These are phyloP conservation scores for Skeletonema costatum DNA, from an alignment of 108 stramenopile genomes.

Conservation along the genomic window DNA sequence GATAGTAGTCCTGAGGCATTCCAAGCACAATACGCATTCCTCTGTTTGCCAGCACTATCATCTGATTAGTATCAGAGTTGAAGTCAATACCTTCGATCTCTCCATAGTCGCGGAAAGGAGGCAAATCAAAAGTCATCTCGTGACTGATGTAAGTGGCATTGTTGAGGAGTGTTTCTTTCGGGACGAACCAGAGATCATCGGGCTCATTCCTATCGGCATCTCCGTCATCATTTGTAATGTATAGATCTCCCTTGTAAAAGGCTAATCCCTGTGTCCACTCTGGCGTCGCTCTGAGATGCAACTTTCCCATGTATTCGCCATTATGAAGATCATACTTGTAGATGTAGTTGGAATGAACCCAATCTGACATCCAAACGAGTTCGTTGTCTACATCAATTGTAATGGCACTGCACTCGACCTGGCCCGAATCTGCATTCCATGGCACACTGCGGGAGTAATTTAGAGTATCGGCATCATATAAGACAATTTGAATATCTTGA, in stretches of 20 bases:
- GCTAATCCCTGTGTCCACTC: too few relatives aligned
- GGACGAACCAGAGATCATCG: too few relatives aligned
- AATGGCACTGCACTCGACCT: not conserved
- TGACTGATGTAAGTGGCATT: not conserved
- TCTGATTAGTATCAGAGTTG: not conserved
- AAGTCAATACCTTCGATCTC: constrained; percentile 5
- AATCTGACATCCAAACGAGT: constrained; percentile 3
- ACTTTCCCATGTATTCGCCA: not conserved
- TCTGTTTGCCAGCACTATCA: not conserved
- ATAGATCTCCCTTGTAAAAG: too few relatives aligned
- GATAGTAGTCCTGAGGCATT: not conserved
- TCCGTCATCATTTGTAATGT: too few relatives aligned
- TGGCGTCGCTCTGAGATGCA: too few relatives aligned
- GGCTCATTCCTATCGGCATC: too few relatives aligned
- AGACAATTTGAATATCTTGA: constrained; percentile 1
- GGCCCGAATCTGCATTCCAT: not conserved
- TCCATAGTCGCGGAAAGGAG: not conserved
- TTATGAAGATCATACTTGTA: not conserved
- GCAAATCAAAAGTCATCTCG: not conserved
- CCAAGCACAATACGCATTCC: not conserved
- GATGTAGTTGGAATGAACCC: not conserved
- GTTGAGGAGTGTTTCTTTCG: not conserved
- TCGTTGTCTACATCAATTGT: not conserved
- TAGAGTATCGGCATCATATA: not conserved
- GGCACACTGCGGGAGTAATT: not conserved